Base-by-base conservation (phyloP, 495 filamentous ascomycete species). In the Pyrenula massariospora region DNA sequence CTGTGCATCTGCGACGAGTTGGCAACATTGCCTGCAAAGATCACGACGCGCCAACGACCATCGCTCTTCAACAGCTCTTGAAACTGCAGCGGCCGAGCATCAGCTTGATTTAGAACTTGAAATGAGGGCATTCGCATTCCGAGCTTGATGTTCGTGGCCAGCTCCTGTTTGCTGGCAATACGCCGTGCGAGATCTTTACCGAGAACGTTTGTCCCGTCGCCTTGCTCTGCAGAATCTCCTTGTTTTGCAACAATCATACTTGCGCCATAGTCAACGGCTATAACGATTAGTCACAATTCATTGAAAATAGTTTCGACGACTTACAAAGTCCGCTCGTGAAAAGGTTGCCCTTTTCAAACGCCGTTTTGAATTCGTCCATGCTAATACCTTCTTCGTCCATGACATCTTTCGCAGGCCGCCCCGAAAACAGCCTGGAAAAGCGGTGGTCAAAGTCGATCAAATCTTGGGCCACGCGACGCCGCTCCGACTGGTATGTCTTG, bases 371-470 rank as follows among this genome's bases (percentile, higher is more conserved):
- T 58, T 77, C 71, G 1, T 72, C 69, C 60, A 77, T 76, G 10
- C 70, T 76, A 22, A 82, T 64, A 15, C 71, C 70, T 22, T 65
- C 61, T 53, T 70, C 74, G 54, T 75, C 70, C 8, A 58, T 59
- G 3, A 59, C 62, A 19, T 69, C 64, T 52, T 67, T 66, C 0
- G 63, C 55, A 3, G 62, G 62, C 8, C 50, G 50, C 5, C 74
- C 73, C 0, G 74, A 75, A 55, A 74, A 77, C 62, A 78, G 72
- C 25, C 70, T 70, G 0, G 80, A 79, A 58, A 82, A 83, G 20
- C 69, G 73, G 22, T 76, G 73, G 60, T 91, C 87, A 58, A 90
- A 91, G 24, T 79, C 78, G 50, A 92, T 87, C 3, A 92, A 76
- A 56, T 87, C 79, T 55, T 86, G 76, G 2, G 88, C 88, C 48